Conservation (phyloP, 1,284 basidiomycete genomes). For the Ustilago loliicola region DNA sequence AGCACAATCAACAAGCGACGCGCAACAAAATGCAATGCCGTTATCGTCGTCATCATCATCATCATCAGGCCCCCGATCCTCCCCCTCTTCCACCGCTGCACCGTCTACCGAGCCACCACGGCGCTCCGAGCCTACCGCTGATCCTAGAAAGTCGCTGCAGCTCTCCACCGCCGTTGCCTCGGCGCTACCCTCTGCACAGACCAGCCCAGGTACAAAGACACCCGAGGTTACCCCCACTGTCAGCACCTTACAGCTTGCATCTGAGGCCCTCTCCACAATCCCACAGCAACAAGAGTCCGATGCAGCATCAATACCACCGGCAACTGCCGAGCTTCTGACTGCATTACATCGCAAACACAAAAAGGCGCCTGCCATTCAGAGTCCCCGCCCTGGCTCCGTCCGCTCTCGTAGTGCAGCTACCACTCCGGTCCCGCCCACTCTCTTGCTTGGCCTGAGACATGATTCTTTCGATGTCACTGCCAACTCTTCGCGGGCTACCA, state of each 20-base stretch:
- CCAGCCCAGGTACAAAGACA: slow-evolving; percentile 27
- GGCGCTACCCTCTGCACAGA: slow-evolving; percentile 14
- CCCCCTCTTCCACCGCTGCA: neutral
- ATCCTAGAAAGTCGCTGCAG: slow-evolving; percentile 7
- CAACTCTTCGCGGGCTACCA: slow-evolving; percentile 37
- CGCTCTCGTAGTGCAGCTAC: slow-evolving; percentile 42
- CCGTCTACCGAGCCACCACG: neutral
- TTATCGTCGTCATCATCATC: neutral
- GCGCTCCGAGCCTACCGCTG: neutral
- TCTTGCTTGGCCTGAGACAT: slow-evolving; percentile 20
- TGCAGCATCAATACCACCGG: slow-evolving; percentile 12
- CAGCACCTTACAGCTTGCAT: slow-evolving; percentile 38
- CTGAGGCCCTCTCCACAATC: slow-evolving; percentile 36
- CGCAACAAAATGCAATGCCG: slow-evolving; percentile 1
- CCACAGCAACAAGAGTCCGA: slow-evolving; percentile 1
- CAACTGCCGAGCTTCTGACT: slow-evolving; percentile 30
- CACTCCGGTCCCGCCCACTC: slow-evolving; percentile 35
- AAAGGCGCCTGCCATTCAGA: slow-evolving; percentile 42
- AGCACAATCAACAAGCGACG: neutral
- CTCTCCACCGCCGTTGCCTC: slow-evolving; percentile 18
- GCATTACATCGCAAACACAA: slow-evolving; percentile 34
- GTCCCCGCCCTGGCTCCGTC: slow-evolving; percentile 29
- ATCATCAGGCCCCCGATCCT: neutral
- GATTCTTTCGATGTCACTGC: slow-evolving; percentile 35
- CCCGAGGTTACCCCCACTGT: slow-evolving; percentile 28